These are phyloP conservation scores for Hortiboletus rubellus DNA, from an alignment of 1,284 basidiomycete species.

Conservation along the genomic window DNA sequence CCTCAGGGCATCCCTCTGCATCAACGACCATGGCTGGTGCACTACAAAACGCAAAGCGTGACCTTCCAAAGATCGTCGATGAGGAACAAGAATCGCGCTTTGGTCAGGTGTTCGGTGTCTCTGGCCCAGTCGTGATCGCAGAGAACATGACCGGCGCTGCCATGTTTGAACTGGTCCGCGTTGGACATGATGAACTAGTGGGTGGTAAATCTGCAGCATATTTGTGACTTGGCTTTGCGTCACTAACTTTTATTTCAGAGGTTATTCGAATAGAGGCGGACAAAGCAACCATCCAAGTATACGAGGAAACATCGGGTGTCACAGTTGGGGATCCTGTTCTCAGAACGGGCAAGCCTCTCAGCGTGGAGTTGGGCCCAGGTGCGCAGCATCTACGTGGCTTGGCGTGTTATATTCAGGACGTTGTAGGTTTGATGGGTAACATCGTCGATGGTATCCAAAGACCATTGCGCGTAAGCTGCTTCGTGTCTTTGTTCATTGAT, in stretches of 20 bases:
- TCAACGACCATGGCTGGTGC: slow-evolving; percentile 77
- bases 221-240: neutral
- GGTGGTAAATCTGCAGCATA: slow-evolving; percentile 58
- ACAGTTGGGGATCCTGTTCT: slow-evolving; percentile 98
- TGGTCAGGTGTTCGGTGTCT: slow-evolving; percentile 92
- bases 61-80: slow-evolving; percentile 84
- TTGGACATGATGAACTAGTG: slow-evolving; percentile 96
- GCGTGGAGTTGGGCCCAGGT: slow-evolving; percentile 98
- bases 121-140: slow-evolving; percentile 94
- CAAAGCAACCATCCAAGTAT: slow-evolving; percentile 99
- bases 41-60: slow-evolving; percentile 85
- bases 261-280: slow-evolving; percentile 96
- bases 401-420: slow-evolving; percentile 7
- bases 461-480: slow-evolving; percentile 68
- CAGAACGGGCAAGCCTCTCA: slow-evolving; percentile 95
- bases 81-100: slow-evolving; percentile 89
- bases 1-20: neutral
- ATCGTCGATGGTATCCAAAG: slow-evolving; percentile 98
- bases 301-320: slow-evolving; percentile 97
- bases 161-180: slow-evolving; percentile 96
- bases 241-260: slow-evolving; percentile 55
- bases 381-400: slow-evolving; percentile 9
- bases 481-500: slow-evolving; percentile 11
- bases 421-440: slow-evolving; percentile 90
- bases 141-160: slow-evolving; percentile 96